A percentile compares a stretch with the other conserved stretches of the same genome.
Evolutionary conservation across 257 asterid species (phyloP).

Genomic region (Echites panduratus): DNA sequence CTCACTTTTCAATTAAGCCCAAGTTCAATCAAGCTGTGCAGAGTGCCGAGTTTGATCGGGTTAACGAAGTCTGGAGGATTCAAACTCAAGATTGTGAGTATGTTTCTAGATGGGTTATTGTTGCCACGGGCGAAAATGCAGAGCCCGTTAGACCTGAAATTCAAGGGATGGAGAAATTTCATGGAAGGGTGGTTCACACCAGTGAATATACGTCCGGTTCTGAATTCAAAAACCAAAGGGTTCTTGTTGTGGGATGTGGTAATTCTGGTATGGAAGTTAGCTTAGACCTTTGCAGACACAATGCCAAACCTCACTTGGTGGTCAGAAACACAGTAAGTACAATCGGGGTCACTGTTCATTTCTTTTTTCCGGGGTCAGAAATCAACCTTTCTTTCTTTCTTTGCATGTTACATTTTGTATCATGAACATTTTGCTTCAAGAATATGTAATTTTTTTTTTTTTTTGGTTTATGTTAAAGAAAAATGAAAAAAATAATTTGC

Average conservation of each 20-base stretch:
- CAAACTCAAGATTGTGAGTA: constrained; percentile 31
- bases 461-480: no score
- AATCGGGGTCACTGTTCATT: no score
- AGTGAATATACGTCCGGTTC: constrained; percentile 56
- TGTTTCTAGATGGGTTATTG: constrained; percentile 51
- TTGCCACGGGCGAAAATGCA: constrained; percentile 88
- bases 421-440: no score
- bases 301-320: constrained; percentile 69
- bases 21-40: constrained; percentile 42
- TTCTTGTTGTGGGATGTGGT: constrained; percentile 79
- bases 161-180: constrained; percentile 47
- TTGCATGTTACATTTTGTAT: no score
- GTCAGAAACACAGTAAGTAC: constrained; percentile 78
- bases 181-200: constrained; percentile 57
- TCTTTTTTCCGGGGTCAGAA: no score
- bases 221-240: constrained; percentile 39
- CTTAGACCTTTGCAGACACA: constrained; percentile 60
- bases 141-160: constrained; percentile 69
- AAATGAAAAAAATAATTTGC: no score
- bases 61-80: constrained; percentile 49
- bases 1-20: constrained; percentile 45
- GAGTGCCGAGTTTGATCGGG: constrained; percentile 36
- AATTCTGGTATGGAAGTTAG: constrained; percentile 98
- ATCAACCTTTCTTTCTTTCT: no score
- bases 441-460: no score